Conservation (phyloP, 2,329 filamentous ascomycete species). For the Cadophora sp. region DNA sequence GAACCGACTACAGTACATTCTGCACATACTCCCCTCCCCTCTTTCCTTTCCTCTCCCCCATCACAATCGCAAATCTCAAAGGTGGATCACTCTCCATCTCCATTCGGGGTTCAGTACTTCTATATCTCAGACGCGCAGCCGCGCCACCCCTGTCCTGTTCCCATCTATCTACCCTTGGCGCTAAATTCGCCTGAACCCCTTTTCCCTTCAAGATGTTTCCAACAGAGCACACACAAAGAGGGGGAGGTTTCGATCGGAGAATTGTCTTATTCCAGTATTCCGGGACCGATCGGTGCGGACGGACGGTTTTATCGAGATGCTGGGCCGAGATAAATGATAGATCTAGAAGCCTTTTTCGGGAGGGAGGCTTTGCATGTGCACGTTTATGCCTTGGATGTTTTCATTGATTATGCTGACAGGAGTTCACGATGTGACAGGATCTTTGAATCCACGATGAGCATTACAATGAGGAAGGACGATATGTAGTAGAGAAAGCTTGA, state of each 20-base stretch:
- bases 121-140: constrained; percentile 15
- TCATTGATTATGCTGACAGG: not conserved
- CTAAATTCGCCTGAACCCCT: not conserved
- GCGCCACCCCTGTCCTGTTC: not conserved
- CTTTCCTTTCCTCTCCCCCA: too few species aligned
- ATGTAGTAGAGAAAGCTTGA: not conserved
- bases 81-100: not conserved
- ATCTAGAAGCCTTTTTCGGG: not conserved
- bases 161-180: not conserved
- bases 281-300: not conserved
- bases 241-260: too few species aligned
- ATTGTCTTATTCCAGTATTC: not conserved
- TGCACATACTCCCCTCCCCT: too few species aligned
- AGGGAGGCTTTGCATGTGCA: not conserved
- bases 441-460: not conserved
- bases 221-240: not conserved
- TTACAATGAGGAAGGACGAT: too few species aligned
- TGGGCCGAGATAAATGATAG: not conserved
- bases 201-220: not conserved
- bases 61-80: not conserved
- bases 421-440: not conserved
- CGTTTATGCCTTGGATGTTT: not conserved
- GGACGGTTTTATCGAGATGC: not conserved
- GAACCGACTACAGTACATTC: too few species aligned
- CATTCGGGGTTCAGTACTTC: too few species aligned